phyloP scores from a whole-genome alignment of 805 yeast genomes.

The Candida hispaniensis region DNA sequence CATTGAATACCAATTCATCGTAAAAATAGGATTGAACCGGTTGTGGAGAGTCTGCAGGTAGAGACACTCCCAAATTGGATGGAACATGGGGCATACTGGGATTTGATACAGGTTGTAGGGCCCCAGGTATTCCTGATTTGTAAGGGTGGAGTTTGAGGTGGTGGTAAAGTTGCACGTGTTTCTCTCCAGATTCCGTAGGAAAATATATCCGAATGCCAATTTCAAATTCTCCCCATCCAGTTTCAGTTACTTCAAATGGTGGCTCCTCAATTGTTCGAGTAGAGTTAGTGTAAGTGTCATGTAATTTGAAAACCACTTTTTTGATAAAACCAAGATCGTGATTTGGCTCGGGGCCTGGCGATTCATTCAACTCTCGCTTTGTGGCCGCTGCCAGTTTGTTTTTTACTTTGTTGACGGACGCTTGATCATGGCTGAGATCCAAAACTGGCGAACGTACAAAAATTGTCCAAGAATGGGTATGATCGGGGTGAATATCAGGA shows the following conservation, averaged over 20 bases:
- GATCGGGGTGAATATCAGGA: constrained; percentile 65
- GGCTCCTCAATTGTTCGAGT: constrained; percentile 80
- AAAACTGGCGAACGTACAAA: constrained; percentile 63
- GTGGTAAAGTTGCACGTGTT: constrained; percentile 75
- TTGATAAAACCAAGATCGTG: constrained; percentile 74
- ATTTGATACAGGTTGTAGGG: too few species aligned
- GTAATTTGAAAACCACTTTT: constrained; percentile 86
- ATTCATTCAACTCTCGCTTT: constrained; percentile 13
- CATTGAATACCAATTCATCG: constrained; percentile 90
- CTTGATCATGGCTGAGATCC: constrained; percentile 32
- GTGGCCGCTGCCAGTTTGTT: constrained; percentile 15
- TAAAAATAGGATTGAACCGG: constrained; percentile 53
- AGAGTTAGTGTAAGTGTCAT: constrained; percentile 84
- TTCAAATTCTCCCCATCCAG: constrained; percentile 99
- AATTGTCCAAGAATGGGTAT: constrained; percentile 93
- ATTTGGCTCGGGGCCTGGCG: constrained; percentile 18
- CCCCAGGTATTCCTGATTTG: constrained; percentile 31
- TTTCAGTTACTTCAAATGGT: constrained; percentile 90
- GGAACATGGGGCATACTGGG: too few species aligned
- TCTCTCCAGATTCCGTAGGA: constrained; percentile 78
- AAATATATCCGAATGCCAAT: constrained; percentile 79
- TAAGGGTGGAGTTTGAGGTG: constrained; percentile 89
- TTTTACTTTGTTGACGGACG: constrained; percentile 12
- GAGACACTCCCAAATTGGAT: constrained; percentile 10
- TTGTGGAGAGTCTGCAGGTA: constrained; percentile 23